These are phyloP conservation scores for Lactarius akahatsu DNA, from an alignment of 768 basidiomycete genomes.

Conservation along the genomic window DNA sequence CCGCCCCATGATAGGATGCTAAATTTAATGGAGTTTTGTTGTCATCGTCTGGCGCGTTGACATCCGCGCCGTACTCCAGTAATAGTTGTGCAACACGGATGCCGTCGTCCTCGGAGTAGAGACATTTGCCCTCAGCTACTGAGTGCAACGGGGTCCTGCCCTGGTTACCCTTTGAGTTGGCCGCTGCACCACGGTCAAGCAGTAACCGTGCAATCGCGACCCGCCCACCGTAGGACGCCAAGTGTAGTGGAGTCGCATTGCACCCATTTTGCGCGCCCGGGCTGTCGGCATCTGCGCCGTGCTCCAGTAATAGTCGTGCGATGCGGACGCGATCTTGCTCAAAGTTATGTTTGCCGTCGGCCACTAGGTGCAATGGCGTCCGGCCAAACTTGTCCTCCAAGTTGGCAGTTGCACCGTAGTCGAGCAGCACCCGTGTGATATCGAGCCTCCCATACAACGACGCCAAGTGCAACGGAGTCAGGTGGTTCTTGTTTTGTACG, in stretches of 20 bases:
- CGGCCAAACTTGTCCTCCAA: neutral
- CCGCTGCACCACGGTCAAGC: neutral
- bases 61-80: neutral
- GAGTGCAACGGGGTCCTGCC: neutral
- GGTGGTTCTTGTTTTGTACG: too few relatives aligned
- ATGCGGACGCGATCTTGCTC: neutral
- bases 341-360: rapidly evolving
- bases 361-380: neutral
- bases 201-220: neutral
- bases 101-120: neutral
- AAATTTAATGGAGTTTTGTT: neutral
- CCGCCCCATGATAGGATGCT: too few relatives aligned
- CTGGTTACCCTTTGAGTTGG: neutral
- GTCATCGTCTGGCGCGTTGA: neutral
- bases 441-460: neutral
- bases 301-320: neutral
- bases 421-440: neutral
- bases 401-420: neutral
- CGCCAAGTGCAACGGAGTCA: neutral
- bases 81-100: neutral
- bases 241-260: neutral
- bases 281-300: neutral
- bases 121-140: neutral
- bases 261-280: neutral
- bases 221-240: neutral